Conservation (phyloP, 2,329 filamentous ascomycete species). For the Colletotrichum sp. region DNA sequence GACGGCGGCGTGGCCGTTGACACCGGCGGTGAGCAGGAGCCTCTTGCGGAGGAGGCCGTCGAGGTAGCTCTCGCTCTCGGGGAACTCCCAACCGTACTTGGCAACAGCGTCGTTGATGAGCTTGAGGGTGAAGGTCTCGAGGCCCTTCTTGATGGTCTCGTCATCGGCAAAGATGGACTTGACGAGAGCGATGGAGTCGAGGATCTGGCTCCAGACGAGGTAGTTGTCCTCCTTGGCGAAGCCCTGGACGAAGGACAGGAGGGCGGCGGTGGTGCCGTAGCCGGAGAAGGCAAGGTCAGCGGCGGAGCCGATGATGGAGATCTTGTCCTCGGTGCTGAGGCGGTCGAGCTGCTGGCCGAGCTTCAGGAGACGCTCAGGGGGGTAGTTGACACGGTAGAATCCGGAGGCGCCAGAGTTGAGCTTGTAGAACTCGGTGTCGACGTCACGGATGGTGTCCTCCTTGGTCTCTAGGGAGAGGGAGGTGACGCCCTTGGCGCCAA, state of each 20-base stretch:
- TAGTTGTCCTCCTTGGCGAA: slow-evolving; percentile 84
- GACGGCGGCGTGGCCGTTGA: slow-evolving; percentile 74
- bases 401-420: slow-evolving; percentile 89
- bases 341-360: slow-evolving; percentile 78
- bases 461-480: slow-evolving; percentile 75
- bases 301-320: slow-evolving; percentile 88
- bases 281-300: slow-evolving; percentile 89
- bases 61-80: slow-evolving; percentile 80
- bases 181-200: slow-evolving; percentile 76
- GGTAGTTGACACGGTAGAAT: slow-evolving; percentile 93
- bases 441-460: slow-evolving; percentile 75
- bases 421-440: slow-evolving; percentile 88
- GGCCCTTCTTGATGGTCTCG: slow-evolving; percentile 69
- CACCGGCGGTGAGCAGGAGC: slow-evolving; percentile 76
- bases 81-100: slow-evolving; percentile 85
- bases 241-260: slow-evolving; percentile 85
- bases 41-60: slow-evolving; percentile 82
- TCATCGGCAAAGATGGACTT: slow-evolving; percentile 87
- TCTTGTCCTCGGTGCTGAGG: slow-evolving; percentile 87
- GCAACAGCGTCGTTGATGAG: slow-evolving; percentile 78
- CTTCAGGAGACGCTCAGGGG: slow-evolving; percentile 80
- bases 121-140: slow-evolving; percentile 81
- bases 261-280: slow-evolving; percentile 78
- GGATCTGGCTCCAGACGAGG: slow-evolving; percentile 87
- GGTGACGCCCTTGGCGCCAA: slow-evolving; percentile 65